Percentiles rank a stretch among this genome's conserved stretches.
These are phyloP conservation scores for Mallotus japonicus DNA, from an alignment of 441 rosid species.

Conservation along the genomic window DNA sequence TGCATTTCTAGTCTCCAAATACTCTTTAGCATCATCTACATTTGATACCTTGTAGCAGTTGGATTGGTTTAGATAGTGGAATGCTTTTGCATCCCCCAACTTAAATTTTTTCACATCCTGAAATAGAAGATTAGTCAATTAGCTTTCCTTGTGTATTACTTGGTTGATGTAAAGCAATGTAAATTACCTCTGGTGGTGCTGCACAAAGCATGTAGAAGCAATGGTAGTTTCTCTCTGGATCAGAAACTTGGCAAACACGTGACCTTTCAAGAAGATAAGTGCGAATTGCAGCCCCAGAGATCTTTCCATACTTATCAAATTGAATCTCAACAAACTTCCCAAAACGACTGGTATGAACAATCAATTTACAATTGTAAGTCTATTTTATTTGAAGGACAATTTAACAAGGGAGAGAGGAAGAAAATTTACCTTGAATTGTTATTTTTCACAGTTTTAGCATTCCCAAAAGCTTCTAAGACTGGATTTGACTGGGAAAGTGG, in stretches of 20 bases:
- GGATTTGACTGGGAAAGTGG: constrained; percentile 59
- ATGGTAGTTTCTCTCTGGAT: constrained; percentile 74
- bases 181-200: constrained; percentile 57
- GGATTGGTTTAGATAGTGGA: constrained; percentile 63
- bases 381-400: not conserved
- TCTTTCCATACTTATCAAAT: constrained; percentile 71
- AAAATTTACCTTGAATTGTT: constrained; percentile 66
- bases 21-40: constrained; percentile 67
- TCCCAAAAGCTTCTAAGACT: constrained; percentile 81
- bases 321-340: constrained; percentile 87
- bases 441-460: constrained; percentile 72
- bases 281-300: constrained; percentile 75
- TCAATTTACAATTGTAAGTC: constrained; percentile 11
- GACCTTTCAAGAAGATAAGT: constrained; percentile 77
- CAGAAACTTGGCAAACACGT: constrained; percentile 72
- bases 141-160: not conserved
- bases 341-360: constrained; percentile 50
- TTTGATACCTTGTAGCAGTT: constrained; percentile 55
- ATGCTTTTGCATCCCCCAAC: constrained; percentile 54
- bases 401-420: not conserved
- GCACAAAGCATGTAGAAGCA: constrained; percentile 78
- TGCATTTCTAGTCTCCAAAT: constrained; percentile 66
- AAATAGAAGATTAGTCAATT: constrained; percentile 19
- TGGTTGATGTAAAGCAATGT: not conserved
- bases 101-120: constrained; percentile 63